phyloP scores from a whole-genome alignment of 176 grass and related monocot species.

The Musa acuminata region DNA sequence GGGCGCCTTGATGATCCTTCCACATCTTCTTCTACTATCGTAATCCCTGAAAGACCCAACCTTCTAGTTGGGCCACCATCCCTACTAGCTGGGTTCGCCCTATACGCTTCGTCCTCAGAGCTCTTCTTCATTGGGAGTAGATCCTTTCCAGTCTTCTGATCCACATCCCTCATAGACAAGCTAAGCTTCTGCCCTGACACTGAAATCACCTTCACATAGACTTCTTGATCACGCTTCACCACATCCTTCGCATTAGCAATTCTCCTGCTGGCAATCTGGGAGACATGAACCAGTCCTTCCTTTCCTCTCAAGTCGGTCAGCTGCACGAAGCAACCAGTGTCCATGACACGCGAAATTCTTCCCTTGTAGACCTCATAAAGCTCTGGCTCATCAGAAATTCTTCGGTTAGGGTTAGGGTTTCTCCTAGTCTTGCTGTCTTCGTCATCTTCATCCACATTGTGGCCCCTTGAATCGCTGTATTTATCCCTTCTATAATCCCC shows the following conservation, averaged over 20 bases:
- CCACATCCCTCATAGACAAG: slow-evolving; percentile 69
- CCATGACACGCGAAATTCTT: slow-evolving; percentile 63
- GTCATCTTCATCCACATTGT: slow-evolving; percentile 17
- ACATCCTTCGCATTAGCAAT: slow-evolving; percentile 67
- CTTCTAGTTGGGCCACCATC: slow-evolving; percentile 26
- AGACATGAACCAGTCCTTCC: slow-evolving; percentile 82
- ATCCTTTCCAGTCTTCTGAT: slow-evolving; percentile 81
- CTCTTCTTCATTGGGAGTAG: slow-evolving; percentile 54
- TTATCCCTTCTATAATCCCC: slow-evolving; percentile 22
- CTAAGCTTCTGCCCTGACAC: slow-evolving; percentile 65
- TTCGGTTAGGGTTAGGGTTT: background rate
- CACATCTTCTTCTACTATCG: slow-evolving; percentile 65
- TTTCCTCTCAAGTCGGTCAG: slow-evolving; percentile 42
- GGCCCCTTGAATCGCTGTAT: slow-evolving; percentile 12
- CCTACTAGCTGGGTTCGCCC: slow-evolving; percentile 47
- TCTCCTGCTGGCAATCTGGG: slow-evolving; percentile 52
- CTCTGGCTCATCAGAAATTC: slow-evolving; percentile 46
- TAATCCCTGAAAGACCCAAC: slow-evolving; percentile 75
- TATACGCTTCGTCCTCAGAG: slow-evolving; percentile 31
- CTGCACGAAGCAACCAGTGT: slow-evolving; percentile 78
- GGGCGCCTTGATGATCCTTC: slow-evolving; percentile 37
- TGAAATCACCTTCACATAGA: slow-evolving; percentile 70
- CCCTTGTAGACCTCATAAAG: slow-evolving; percentile 64
- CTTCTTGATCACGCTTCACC: slow-evolving; percentile 73
- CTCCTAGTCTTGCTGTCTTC: slow-evolving; percentile 5